These are phyloP conservation scores for Syzygium aqueum DNA, from an alignment of 345 rosid genomes.

Conservation along the genomic window DNA sequence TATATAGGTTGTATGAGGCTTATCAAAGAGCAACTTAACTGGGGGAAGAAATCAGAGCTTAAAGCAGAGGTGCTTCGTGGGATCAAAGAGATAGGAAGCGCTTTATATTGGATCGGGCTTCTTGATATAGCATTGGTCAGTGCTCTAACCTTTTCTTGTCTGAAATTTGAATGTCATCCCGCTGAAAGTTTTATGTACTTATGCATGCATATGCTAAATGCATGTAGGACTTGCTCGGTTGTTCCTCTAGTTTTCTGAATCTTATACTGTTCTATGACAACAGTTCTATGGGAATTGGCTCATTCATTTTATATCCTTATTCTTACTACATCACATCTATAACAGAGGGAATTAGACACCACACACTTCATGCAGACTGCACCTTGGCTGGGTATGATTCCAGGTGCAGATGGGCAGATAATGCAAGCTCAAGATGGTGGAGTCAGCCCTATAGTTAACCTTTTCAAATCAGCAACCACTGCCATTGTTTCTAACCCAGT, in stretches of 20 bases:
- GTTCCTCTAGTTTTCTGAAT: neutral
- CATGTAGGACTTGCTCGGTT: neutral
- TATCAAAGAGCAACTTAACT: conserved; percentile 79
- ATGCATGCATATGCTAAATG: neutral
- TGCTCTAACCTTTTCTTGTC: conserved; percentile 11
- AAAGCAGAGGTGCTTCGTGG: conserved; percentile 83
- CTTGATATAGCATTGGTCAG: conserved; percentile 93
- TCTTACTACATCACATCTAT: conserved; percentile 7
- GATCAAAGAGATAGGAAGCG: conserved; percentile 95
- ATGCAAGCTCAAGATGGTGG: conserved; percentile 73
- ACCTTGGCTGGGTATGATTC: conserved; percentile 87
- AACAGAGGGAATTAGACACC: conserved; percentile 85
- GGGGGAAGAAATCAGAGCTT: conserved; percentile 87
- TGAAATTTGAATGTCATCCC: neutral
- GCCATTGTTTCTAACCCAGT: conserved; percentile 69
- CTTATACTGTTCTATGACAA: neutral
- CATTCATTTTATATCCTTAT: conserved; percentile 4
- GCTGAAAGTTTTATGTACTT: neutral
- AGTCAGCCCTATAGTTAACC: conserved; percentile 78
- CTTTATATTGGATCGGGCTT: conserved; percentile 88
- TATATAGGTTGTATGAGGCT: conserved; percentile 86
- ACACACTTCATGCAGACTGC: conserved; percentile 90
- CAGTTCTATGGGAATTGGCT: neutral
- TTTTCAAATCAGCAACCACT: conserved; percentile 76
- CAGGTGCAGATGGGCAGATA: conserved; percentile 84